Conservation (phyloP, 2,329 filamentous ascomycete species). For the Neurospora sp. region DNA sequence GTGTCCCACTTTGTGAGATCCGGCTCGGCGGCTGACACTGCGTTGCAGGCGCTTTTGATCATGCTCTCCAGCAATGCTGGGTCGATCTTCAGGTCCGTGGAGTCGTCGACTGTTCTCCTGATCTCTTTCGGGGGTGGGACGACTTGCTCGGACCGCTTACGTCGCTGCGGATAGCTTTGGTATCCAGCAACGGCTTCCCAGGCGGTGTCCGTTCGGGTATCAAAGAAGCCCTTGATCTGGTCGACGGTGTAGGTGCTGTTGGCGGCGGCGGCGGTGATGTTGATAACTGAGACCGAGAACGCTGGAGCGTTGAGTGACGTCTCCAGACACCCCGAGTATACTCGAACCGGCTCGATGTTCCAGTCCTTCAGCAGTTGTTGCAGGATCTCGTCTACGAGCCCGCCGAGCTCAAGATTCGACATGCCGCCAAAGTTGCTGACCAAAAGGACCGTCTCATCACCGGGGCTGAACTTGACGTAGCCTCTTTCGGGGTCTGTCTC, state of each 20-base stretch:
- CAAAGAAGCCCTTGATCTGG: slow-evolving; percentile 54
- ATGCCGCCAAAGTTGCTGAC: slow-evolving; percentile 52
- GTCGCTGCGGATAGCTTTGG: slow-evolving; percentile 27
- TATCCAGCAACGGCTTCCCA: slow-evolving; percentile 43
- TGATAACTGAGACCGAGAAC: slow-evolving; percentile 59
- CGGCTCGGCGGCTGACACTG: slow-evolving; percentile 47
- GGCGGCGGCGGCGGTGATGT: slow-evolving; percentile 38
- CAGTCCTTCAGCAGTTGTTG: slow-evolving; percentile 37
- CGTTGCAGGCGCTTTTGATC: slow-evolving; percentile 42
- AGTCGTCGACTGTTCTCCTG: slow-evolving; percentile 26
- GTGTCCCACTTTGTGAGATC: slow-evolving; percentile 54
- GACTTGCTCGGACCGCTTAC: slow-evolving; percentile 35
- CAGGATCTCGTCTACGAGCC: slow-evolving; percentile 42
- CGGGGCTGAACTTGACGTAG: slow-evolving; percentile 36
- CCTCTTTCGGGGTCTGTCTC: slow-evolving; percentile 38
- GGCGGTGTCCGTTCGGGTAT: slow-evolving; percentile 48
- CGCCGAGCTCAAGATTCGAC: slow-evolving; percentile 46
- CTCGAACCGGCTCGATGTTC: slow-evolving; percentile 40
- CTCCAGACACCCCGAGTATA: slow-evolving; percentile 55
- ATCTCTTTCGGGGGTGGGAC: slow-evolving; percentile 27
- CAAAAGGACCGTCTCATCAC: slow-evolving; percentile 41
- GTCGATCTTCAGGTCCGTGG: slow-evolving; percentile 40
- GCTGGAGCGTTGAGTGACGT: slow-evolving; percentile 63
- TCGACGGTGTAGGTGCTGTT: slow-evolving; percentile 35
- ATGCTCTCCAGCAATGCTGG: slow-evolving; percentile 41